A percentile compares a stretch with the other conserved stretches of the same genome.
These are phyloP conservation scores for Acorus calamus DNA, from an alignment of 106 monocot genomes.

Conservation along the genomic window DNA sequence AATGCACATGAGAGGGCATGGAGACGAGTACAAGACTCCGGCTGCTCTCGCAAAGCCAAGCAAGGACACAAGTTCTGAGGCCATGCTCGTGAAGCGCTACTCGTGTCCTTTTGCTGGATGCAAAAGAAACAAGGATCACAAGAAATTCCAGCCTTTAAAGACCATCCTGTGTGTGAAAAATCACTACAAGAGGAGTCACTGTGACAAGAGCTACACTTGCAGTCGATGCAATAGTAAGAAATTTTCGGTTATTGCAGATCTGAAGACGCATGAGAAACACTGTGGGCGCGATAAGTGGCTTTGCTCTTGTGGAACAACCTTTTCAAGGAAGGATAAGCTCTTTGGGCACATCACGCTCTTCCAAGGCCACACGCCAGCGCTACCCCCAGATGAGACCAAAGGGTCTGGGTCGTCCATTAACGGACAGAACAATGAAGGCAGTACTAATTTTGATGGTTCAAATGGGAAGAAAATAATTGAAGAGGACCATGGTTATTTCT, in stretches of 20 bases:
- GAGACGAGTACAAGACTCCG: slow-evolving; percentile 80
- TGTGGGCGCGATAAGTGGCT: slow-evolving; percentile 67
- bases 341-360: slow-evolving; percentile 89
- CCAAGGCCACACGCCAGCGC: slow-evolving; percentile 73
- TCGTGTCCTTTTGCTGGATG: slow-evolving; percentile 84
- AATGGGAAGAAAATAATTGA: slow-evolving; percentile 11
- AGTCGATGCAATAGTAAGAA: slow-evolving; percentile 64
- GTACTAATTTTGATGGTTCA: slow-evolving; percentile 4
- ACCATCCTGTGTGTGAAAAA: slow-evolving; percentile 91
- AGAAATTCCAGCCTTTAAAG: slow-evolving; percentile 91
- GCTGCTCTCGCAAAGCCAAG: slow-evolving; percentile 83
- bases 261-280: slow-evolving; percentile 94
- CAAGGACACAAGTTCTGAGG: slow-evolving; percentile 37
- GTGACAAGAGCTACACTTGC: slow-evolving; percentile 66
- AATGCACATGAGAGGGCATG: slow-evolving; percentile 99
- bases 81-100: slow-evolving; percentile 43
- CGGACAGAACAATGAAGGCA: background rate
- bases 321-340: slow-evolving; percentile 80
- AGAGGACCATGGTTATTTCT: slow-evolving; percentile 5
- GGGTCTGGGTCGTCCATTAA: background rate
- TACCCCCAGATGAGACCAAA: slow-evolving; percentile 13
- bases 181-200: slow-evolving; percentile 93
- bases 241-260: slow-evolving; percentile 74
- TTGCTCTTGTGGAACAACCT: slow-evolving; percentile 79
- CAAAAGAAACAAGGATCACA: slow-evolving; percentile 91